Conservation (phyloP, 2,329 filamentous ascomycete species). For the Microthyrium microscopicum region DNA sequence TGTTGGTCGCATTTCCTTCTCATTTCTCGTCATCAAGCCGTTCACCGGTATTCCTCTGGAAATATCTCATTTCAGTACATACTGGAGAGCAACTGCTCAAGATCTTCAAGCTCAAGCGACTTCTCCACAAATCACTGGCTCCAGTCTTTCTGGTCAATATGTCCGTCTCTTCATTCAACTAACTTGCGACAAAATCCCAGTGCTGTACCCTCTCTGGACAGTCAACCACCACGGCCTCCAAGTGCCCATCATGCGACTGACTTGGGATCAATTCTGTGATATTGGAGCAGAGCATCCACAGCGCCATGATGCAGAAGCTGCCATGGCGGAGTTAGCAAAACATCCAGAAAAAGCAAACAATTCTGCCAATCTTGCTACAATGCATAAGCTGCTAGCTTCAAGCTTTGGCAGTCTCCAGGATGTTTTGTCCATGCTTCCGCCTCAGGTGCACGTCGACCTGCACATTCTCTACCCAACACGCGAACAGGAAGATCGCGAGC, state of each 20-base stretch:
- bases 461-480: constrained; percentile 74
- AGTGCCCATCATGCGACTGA: constrained; percentile 65
- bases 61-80: constrained; percentile 95
- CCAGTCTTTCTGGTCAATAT: constrained; percentile 90
- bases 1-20: constrained; percentile 88
- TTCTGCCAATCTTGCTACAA: constrained; percentile 35
- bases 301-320: not conserved
- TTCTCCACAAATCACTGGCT: constrained; percentile 80
- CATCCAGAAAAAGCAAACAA: constrained; percentile 8
- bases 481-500: constrained; percentile 52
- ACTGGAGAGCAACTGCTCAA: constrained; percentile 76
- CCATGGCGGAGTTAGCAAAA: not conserved
- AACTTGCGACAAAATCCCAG: constrained; percentile 71
- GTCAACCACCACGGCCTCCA: constrained; percentile 60
- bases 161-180: constrained; percentile 82
- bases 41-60: constrained; percentile 85
- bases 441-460: constrained; percentile 75
- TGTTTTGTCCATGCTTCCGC: constrained; percentile 57
- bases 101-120: constrained; percentile 6
- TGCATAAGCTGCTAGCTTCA: constrained; percentile 55
- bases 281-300: constrained; percentile 21
- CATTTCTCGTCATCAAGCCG: constrained; percentile 90
- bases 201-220: constrained; percentile 76
- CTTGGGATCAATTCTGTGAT: constrained; percentile 51
- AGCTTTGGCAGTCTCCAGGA: constrained; percentile 69